Conservation (phyloP, 257 asterid genomes). For the Primulina eburnea region DNA sequence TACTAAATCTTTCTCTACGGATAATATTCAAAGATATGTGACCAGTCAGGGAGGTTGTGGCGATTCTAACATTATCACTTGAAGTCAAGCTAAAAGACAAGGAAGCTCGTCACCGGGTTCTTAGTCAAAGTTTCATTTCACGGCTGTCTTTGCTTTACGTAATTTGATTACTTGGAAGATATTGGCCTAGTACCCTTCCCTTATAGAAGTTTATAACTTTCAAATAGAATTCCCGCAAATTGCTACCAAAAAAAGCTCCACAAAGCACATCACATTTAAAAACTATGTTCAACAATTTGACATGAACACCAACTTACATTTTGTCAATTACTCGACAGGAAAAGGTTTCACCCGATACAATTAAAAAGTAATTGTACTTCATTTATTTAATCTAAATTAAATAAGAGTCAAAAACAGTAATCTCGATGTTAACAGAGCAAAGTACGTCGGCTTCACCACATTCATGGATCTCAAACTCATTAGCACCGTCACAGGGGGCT, state of each 20-base stretch:
- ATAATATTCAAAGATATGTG: neutral
- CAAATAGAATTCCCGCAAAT: neutral
- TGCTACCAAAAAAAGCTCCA: conserved; percentile 2
- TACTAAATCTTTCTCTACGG: neutral
- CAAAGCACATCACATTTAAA: neutral
- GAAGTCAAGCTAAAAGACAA: neutral
- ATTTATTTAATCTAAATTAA: neutral
- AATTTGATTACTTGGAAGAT: neutral
- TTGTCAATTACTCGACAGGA: neutral
- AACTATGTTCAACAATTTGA: neutral
- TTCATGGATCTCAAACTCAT: neutral
- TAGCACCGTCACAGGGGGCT: neutral
- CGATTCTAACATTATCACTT: neutral
- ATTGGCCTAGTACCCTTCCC: neutral
- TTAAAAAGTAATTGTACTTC: neutral
- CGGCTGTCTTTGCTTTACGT: too few species aligned
- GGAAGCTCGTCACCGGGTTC: neutral
- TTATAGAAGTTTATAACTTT: too few species aligned
- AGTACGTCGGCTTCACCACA: conserved; percentile 9
- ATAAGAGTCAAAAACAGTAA: neutral
- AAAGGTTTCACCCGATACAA: neutral
- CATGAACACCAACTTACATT: neutral
- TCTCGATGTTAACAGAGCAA: neutral
- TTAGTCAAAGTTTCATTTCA: neutral
- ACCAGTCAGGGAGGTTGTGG: neutral